A percentile compares a stretch with the other conserved stretches of the same genome.
Evolutionary conservation across 768 basidiomycete species (phyloP).

Genomic region (Mycena vitilis): DNA sequence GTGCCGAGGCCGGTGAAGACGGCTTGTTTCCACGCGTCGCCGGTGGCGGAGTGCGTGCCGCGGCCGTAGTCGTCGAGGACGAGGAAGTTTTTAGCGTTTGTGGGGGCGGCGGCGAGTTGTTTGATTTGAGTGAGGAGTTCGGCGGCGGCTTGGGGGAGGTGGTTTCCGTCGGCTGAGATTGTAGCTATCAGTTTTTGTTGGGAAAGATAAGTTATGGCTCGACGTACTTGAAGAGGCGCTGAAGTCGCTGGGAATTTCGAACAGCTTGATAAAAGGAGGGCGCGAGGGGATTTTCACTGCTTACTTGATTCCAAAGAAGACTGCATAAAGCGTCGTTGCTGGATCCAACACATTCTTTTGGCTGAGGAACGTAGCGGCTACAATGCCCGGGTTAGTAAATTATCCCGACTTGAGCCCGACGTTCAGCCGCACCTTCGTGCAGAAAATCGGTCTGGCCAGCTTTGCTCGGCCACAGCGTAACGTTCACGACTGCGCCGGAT

Average conservation of each 20-base stretch:
- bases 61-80: slow-evolving; percentile 64
- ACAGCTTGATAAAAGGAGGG: not conserved
- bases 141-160: slow-evolving; percentile 57
- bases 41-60: slow-evolving; percentile 52
- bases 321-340: slow-evolving; percentile 59
- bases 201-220: slow-evolving; percentile 13
- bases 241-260: slow-evolving; percentile 45
- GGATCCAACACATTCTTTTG: slow-evolving; percentile 59
- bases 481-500: slow-evolving; percentile 59
- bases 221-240: slow-evolving; percentile 53
- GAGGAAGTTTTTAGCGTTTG: slow-evolving; percentile 63
- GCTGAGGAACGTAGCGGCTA: slow-evolving; percentile 43
- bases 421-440: slow-evolving; percentile 50
- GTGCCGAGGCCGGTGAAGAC: slow-evolving; percentile 55
- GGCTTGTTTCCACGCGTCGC: slow-evolving; percentile 60
- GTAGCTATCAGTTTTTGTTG: too few relatives aligned
- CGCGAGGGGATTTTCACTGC: slow-evolving; percentile 22
- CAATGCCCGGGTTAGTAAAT: slow-evolving; percentile 15
- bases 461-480: slow-evolving; percentile 64
- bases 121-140: slow-evolving; percentile 57
- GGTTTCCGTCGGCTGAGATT: slow-evolving; percentile 61
- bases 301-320: slow-evolving; percentile 69
- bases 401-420: not conserved
- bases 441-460: slow-evolving; percentile 60
- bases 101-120: slow-evolving; percentile 59